Evolutionary conservation across 2,329 filamentous ascomycete species (phyloP).

Genomic region (Graphilbum fragrans): DNA sequence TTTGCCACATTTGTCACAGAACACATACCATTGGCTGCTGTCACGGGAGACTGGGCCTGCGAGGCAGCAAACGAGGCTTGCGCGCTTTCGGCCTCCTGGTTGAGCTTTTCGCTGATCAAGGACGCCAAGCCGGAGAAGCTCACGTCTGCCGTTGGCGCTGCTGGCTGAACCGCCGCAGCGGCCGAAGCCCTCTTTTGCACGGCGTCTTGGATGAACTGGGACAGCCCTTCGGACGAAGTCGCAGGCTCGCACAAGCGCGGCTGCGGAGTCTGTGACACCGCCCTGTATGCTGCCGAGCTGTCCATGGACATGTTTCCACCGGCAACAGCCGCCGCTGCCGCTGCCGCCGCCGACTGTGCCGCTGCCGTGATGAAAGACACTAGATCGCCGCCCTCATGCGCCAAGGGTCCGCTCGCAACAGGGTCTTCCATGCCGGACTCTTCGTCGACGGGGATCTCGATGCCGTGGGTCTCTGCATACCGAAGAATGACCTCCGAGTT

Average conservation of each 20-base stretch:
- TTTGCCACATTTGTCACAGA: not conserved
- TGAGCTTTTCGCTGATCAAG: slow-evolving; percentile 14
- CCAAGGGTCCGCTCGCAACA: not conserved
- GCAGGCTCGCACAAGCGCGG: too few relatives aligned
- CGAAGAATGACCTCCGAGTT: slow-evolving; percentile 19
- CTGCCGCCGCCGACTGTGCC: not conserved
- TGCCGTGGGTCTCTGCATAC: slow-evolving; percentile 24
- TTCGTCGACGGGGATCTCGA: slow-evolving; percentile 22
- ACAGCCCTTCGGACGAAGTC: slow-evolving; percentile 7
- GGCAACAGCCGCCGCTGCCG: not conserved
- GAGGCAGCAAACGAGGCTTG: not conserved
- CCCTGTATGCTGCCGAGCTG: not conserved
- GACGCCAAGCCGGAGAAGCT: slow-evolving; percentile 11
- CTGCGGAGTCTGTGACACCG: not conserved
- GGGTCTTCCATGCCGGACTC: slow-evolving; percentile 13
- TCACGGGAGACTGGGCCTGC: slow-evolving; percentile 3
- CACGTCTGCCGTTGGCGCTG: not conserved
- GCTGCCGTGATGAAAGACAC: not conserved
- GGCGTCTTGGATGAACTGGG: slow-evolving; percentile 13
- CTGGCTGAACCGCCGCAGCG: not conserved
- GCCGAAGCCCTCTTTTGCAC: slow-evolving; percentile 7
- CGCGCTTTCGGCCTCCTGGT: slow-evolving; percentile 5
- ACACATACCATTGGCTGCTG: slow-evolving; percentile 4
- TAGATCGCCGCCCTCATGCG: not conserved
- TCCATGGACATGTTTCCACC: not conserved